A percentile compares a stretch with the other conserved stretches of the same genome.
phyloP scores from a whole-genome alignment of 768 basidiomycete species.

The Obba rivulosa region DNA sequence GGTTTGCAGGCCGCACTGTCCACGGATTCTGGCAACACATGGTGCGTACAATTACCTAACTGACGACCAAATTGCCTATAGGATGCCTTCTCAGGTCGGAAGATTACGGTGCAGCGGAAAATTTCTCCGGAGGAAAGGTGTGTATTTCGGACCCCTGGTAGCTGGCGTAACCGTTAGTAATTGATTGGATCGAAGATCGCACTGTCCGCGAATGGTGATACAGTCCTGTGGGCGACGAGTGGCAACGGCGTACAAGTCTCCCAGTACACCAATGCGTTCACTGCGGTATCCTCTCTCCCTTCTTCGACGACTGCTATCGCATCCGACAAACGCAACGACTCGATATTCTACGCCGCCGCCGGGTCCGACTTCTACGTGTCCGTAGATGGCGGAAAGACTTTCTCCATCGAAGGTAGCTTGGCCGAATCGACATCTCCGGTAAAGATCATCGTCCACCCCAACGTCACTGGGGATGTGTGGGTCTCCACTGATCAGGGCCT shows the following conservation, averaged over 20 bases:
- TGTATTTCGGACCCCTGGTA: background rate
- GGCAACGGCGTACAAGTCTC: conserved; percentile 48
- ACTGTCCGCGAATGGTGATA: conserved; percentile 48
- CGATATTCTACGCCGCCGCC: conserved; percentile 56
- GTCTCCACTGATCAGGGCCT: conserved; percentile 54
- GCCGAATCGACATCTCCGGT: conserved; percentile 43
- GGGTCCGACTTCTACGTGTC: conserved; percentile 56
- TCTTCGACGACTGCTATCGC: conserved; percentile 45
- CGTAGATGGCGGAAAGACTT: conserved; percentile 49
- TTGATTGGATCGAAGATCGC: conserved; percentile 21
- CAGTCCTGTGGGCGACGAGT: conserved; percentile 52
- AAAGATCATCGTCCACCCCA: conserved; percentile 51
- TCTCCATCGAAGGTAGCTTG: conserved; percentile 37
- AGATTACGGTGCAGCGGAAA: conserved; percentile 49
- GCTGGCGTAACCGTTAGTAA: background rate
- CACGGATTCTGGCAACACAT: conserved; percentile 46
- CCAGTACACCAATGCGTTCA: conserved; percentile 43
- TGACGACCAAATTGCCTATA: background rate
- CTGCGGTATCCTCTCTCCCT: conserved; percentile 46
- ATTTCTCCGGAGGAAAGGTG: conserved; percentile 25
- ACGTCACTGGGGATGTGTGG: conserved; percentile 56
- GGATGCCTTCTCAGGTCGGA: conserved; percentile 30
- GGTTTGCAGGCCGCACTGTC: conserved; percentile 57
- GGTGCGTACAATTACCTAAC: conserved; percentile 26
- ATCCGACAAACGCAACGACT: conserved; percentile 54